A percentile compares a stretch with the other conserved stretches of the same genome.
Conservation (phyloP, 2,329 filamentous ascomycete genomes). For the Xylaria sp. region DNA sequence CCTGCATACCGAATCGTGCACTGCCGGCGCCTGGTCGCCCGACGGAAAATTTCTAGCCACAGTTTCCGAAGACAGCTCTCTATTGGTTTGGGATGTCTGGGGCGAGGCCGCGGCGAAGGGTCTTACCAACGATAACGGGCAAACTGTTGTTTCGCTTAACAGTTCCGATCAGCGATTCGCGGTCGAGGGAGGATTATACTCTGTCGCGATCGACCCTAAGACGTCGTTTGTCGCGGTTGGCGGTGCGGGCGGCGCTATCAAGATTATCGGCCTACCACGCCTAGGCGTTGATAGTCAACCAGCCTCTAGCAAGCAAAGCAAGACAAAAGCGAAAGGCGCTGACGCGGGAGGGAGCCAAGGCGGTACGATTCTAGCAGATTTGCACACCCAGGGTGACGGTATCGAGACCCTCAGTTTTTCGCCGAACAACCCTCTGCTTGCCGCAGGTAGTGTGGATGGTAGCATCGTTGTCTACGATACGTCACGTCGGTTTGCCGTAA, state of each 20-base stretch:
- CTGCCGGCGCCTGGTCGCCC: constrained; percentile 88
- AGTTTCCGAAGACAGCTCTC: constrained; percentile 85
- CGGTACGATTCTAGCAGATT: constrained; percentile 78
- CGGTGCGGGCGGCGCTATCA: constrained; percentile 86
- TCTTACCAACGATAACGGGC: constrained; percentile 62
- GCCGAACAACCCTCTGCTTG: constrained; percentile 62
- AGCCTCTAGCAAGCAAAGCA: constrained; percentile 45
- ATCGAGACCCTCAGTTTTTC: constrained; percentile 80
- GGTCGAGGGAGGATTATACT: constrained; percentile 91
- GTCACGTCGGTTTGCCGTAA: constrained; percentile 84
- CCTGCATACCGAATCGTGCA: constrained; percentile 85
- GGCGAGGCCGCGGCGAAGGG: constrained; percentile 73
- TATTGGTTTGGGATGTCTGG: constrained; percentile 95
- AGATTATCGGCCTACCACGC: constrained; percentile 84
- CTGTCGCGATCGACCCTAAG: constrained; percentile 82
- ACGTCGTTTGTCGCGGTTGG: constrained; percentile 85
- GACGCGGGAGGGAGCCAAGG: constrained; percentile 55
- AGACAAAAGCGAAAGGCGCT: constrained; percentile 52
- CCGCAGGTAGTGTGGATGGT: constrained; percentile 76
- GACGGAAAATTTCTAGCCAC: constrained; percentile 89
- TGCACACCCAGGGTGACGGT: constrained; percentile 79
- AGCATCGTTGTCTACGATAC: constrained; percentile 89
- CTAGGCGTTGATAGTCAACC: constrained; percentile 49
- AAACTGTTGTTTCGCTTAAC: constrained; percentile 80
- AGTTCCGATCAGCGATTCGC: constrained; percentile 87